Conservation (phyloP, 306 rosid genomes). For the Casuarina equisetifolia region DNA sequence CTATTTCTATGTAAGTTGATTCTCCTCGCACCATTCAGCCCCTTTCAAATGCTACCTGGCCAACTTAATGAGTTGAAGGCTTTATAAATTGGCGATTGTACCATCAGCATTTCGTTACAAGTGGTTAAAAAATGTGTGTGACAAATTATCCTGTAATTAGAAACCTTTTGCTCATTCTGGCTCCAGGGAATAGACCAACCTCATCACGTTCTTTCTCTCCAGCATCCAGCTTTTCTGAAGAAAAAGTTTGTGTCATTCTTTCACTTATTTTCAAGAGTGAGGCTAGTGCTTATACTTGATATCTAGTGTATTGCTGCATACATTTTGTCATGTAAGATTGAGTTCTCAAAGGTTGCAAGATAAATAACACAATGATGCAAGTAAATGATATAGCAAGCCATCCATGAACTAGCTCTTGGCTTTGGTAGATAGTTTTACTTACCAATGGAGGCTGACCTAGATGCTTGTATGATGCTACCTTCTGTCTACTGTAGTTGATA, state of each 20-base stretch:
- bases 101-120: not conserved
- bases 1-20: not conserved
- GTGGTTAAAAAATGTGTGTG: not conserved
- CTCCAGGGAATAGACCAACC: not conserved
- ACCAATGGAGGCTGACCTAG: slow-evolving; percentile 14
- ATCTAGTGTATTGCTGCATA: slow-evolving; percentile 3
- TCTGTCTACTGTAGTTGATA: slow-evolving; percentile 63
- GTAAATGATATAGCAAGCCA: not conserved
- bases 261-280: not conserved
- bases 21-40: not conserved
- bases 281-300: slow-evolving; percentile 7
- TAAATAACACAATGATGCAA: slow-evolving; percentile 1
- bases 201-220: slow-evolving; percentile 2
- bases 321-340: slow-evolving; percentile 1
- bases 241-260: not conserved
- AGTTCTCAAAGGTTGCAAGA: slow-evolving; percentile 4
- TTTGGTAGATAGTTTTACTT: not conserved
- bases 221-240: not conserved
- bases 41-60: not conserved
- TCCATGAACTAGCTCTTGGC: slow-evolving; percentile 2
- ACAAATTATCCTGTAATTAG: not conserved
- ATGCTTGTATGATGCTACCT: slow-evolving; percentile 7
- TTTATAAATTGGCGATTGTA: not conserved
- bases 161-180: not conserved
- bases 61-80: not conserved